phyloP scores from a whole-genome alignment of 192 early-diverging fungal species.

The Coemansia sp. region DNA sequence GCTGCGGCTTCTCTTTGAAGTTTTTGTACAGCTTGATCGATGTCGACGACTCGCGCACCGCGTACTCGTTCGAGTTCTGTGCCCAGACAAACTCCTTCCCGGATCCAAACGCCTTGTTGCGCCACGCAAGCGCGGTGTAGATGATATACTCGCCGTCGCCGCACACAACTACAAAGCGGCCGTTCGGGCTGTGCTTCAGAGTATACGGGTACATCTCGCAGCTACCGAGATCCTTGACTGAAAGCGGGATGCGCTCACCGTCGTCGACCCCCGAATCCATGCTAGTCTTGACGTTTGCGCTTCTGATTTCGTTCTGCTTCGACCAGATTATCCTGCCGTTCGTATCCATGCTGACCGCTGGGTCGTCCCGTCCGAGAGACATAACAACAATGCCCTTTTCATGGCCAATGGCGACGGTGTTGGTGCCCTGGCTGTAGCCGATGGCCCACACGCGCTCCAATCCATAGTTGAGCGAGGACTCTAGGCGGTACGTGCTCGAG shows the following conservation, averaged over 20 bases:
- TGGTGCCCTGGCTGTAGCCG: conserved; percentile 78
- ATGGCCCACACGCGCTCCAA: conserved; percentile 97
- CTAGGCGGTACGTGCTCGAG: conserved; percentile 92
- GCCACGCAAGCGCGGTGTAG: conserved; percentile 98
- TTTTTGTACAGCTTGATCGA: conserved; percentile 89
- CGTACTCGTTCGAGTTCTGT: conserved; percentile 92
- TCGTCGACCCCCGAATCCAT: conserved; percentile 85
- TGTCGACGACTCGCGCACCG: conserved; percentile 90
- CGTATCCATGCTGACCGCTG: conserved; percentile 94
- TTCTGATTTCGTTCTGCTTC: conserved; percentile 93
- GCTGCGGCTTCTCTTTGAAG: conserved; percentile 85
- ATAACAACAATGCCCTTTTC: conserved; percentile 96
- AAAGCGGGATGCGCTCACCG: conserved; percentile 82
- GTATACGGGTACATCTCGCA: conserved; percentile 98
- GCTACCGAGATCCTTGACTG: conserved; percentile 93
- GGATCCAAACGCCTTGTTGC: conserved; percentile 98
- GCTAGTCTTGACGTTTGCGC: conserved; percentile 86
- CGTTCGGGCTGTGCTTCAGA: conserved; percentile 95
- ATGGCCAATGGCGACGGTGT: conserved; percentile 93
- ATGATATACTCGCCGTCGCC: conserved; percentile 99
- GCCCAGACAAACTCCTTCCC: conserved; percentile 98
- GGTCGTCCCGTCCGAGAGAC: conserved; percentile 94
- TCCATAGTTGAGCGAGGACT: conserved; percentile 97
- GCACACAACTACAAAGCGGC: conserved; percentile 97
- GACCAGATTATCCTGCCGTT: conserved; percentile 99